Evolutionary conservation across 2,329 filamentous ascomycete species (phyloP).

Genomic region (Fusarium sp.): DNA sequence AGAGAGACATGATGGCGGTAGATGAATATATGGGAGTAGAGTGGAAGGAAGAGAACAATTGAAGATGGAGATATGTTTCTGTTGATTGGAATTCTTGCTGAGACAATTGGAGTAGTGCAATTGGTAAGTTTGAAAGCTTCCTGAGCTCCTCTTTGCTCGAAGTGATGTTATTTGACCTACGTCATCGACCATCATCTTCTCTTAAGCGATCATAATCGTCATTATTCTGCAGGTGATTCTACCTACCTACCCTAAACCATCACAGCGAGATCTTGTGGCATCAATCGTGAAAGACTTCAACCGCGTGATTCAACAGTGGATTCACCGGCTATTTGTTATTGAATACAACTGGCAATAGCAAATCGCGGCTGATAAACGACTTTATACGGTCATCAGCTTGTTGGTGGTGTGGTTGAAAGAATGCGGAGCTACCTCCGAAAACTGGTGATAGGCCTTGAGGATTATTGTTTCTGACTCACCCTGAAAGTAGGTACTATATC

Average conservation of each 20-base stretch:
- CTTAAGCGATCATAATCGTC: conserved; percentile 22
- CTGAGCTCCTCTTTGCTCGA: background rate
- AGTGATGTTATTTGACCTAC: conserved; percentile 17
- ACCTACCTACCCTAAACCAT: conserved; percentile 15
- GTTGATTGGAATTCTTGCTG: background rate
- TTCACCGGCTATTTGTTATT: background rate
- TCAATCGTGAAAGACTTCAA: background rate
- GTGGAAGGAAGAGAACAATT: background rate
- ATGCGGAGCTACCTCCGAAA: background rate
- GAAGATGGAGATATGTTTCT: background rate
- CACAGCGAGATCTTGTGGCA: background rate
- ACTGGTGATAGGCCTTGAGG: background rate
- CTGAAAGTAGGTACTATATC: background rate
- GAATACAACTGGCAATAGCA: background rate
- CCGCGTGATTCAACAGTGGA: background rate
- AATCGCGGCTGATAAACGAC: background rate
- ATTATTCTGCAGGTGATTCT: conserved; percentile 6
- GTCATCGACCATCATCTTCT: conserved; percentile 37
- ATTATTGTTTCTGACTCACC: background rate
- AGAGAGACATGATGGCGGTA: conserved; percentile 32
- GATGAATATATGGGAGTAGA: background rate
- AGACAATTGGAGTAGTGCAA: conserved; percentile 16
- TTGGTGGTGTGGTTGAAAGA: background rate
- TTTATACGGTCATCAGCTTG: background rate
- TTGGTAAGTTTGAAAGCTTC: background rate